Evolutionary conservation across 2,329 filamentous ascomycete genomes (phyloP).

Genomic region (Macroventuria anomochaeta): DNA sequence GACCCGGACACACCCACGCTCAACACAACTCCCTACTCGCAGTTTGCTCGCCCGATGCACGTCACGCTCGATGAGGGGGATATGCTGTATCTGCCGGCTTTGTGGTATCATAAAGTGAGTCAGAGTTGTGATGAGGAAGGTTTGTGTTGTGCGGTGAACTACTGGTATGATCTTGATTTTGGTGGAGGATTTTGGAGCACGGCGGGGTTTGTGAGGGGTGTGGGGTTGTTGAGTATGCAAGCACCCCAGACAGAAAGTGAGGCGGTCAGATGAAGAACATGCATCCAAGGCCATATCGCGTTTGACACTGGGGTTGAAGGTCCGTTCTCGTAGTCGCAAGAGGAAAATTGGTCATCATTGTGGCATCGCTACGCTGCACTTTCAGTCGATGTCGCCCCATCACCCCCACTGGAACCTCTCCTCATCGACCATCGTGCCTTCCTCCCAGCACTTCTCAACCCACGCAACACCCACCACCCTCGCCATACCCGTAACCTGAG

Average conservation of each 20-base stretch:
- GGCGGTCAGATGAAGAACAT: no score
- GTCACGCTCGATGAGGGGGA: conserved; percentile 75
- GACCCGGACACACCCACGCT: conserved; percentile 67
- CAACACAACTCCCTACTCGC: conserved; percentile 63
- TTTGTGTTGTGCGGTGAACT: conserved; percentile 80
- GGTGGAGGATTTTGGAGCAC: conserved; percentile 70
- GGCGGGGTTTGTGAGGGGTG: conserved; percentile 57
- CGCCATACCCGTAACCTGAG: conserved; percentile 59
- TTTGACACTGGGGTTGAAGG: no score
- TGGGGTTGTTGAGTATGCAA: conserved; percentile 33
- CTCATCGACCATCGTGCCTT: conserved; percentile 80
- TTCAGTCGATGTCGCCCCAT: not conserved
- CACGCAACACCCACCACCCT: conserved; percentile 73
- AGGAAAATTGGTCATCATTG: no score
- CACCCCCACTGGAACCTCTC: conserved; percentile 47
- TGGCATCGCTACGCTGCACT: not conserved
- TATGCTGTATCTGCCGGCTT: conserved; percentile 80
- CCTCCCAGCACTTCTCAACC: conserved; percentile 81
- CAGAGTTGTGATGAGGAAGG: conserved; percentile 73
- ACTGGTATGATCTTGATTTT: conserved; percentile 88
- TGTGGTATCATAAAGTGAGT: conserved; percentile 84
- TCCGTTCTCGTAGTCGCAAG: no score
- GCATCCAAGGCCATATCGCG: no score
- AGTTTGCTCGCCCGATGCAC: conserved; percentile 65
- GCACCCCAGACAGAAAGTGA: no score